phyloP scores from a whole-genome alignment of 371 early-diverging fungal species.

The Choanephora cucurbitarum region DNA sequence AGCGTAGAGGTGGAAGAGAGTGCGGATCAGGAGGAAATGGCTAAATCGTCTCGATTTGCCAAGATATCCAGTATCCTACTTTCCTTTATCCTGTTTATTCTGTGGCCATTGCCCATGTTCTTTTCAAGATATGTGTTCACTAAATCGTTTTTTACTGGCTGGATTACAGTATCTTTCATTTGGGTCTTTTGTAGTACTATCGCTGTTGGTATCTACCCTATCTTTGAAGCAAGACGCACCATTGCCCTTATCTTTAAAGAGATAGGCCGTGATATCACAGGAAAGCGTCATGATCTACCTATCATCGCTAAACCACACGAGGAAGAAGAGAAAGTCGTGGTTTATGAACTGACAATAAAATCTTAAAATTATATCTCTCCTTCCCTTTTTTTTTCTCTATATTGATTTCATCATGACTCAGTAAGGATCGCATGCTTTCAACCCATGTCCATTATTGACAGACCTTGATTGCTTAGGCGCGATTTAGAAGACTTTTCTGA shows the following conservation, averaged over 20 bases:
- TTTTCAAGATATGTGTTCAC: constrained; percentile 64
- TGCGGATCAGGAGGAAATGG: constrained; percentile 27
- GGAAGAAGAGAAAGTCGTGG: constrained; percentile 26
- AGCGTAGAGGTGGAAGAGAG: constrained; percentile 1
- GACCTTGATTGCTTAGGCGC: not conserved
- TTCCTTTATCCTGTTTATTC: constrained; percentile 56
- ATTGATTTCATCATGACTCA: no score
- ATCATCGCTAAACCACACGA: no score
- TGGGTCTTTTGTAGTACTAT: constrained; percentile 62
- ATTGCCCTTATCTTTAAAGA: constrained; percentile 41
- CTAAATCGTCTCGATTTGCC: constrained; percentile 34
- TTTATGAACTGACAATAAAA: constrained; percentile 20
- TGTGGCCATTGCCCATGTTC: constrained; percentile 76
- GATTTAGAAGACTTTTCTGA: constrained; percentile 38
- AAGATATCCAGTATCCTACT: constrained; percentile 43
- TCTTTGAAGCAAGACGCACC: constrained; percentile 57
- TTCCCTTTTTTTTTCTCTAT: no score
- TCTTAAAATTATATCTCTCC: no score
- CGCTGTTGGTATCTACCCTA: constrained; percentile 61
- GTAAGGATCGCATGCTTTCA: no score
- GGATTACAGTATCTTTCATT: constrained; percentile 64
- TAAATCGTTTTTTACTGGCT: constrained; percentile 65
- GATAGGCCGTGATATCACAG: constrained; percentile 42
- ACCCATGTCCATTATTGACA: no score
- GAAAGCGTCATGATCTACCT: constrained; percentile 28